Base-by-base conservation (phyloP, 306 rosid species). In the Mucuna pruriens region DNA sequence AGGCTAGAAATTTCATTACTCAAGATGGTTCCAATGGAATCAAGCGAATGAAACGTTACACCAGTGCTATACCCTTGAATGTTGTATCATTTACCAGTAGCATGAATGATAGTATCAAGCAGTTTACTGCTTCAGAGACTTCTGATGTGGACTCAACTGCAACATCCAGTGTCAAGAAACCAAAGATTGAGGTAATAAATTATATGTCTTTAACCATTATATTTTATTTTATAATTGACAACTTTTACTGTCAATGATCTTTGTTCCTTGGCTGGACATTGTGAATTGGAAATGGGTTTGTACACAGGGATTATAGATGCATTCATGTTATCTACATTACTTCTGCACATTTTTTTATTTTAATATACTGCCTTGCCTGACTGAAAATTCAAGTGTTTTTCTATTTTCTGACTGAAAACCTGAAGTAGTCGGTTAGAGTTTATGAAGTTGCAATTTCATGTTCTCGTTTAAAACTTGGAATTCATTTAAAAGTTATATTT, bases 41-140 rank as follows among this genome's bases (percentile, higher is more conserved):
- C 34, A 95, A 88, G 87, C 91, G 89, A 82, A 93, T 93, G 92
- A 93, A 83, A 90, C 98, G 98, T 74, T 86, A 86, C 86, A 86
- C 87, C 11, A 89, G 92, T 83, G 89, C 92, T 81, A 85, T 88
- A 91, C 94, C 99, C 61, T 86, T 90, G 84, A 89, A 90, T 81
- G 87, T 84, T 68, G 91, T 82, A 51, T 95, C 92, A 68, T 89
- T 98, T 65, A 84, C 89, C 66, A 91, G 91, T 39, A 88, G 94
- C 81, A 74, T 89, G 83, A 86, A 85, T 80, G 97, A 86, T 49
- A 85, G 87, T 86, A 89, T 85, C 70, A 90, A 86, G 72, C 90
- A 86, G 51, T 64, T 84, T 65, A 82, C 76, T 65, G 85, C 83
- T 84, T 82, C 85, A 16, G 99, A 93, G 82, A 58, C 87, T 69